Conservation (phyloP, 305 asterid species). For the Plantago coronopus region DNA sequence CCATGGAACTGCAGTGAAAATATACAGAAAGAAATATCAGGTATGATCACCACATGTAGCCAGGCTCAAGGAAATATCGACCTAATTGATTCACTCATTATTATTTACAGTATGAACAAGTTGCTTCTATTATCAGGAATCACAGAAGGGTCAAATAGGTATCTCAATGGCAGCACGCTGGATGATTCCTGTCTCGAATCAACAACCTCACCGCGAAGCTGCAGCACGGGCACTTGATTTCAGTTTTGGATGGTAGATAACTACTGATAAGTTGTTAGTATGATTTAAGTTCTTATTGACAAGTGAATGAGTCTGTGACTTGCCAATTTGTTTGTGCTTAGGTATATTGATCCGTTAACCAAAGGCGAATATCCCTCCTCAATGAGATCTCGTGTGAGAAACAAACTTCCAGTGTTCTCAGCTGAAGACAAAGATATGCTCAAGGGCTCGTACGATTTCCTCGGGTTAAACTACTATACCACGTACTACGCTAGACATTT, state of each 20-base stretch:
- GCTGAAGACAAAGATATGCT: not conserved
- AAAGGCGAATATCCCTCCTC: slow-evolving; percentile 21
- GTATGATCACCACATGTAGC: not conserved
- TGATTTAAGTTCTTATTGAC: not conserved
- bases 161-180: slow-evolving; percentile 21
- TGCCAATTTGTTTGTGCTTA: not conserved
- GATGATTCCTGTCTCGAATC: slow-evolving; percentile 14
- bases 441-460: slow-evolving; percentile 26
- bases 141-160: slow-evolving; percentile 29
- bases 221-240: slow-evolving; percentile 24
- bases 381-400: slow-evolving; percentile 16
- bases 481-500: slow-evolving; percentile 14
- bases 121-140: not conserved
- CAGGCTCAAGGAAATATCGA: too few species aligned
- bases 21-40: slow-evolving; percentile 9
- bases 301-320: not conserved
- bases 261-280: not conserved
- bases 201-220: slow-evolving; percentile 5
- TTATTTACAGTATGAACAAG: not conserved
- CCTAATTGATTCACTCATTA: too few species aligned
- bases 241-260: slow-evolving; percentile 27
- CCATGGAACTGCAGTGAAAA: slow-evolving; percentile 8
- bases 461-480: slow-evolving; percentile 36
- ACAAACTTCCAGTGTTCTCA: slow-evolving; percentile 25
- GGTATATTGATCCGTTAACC: slow-evolving; percentile 24